These are phyloP conservation scores for Spirogloea muscicola DNA, from an alignment of 139 green algal species.

Conservation along the genomic window DNA sequence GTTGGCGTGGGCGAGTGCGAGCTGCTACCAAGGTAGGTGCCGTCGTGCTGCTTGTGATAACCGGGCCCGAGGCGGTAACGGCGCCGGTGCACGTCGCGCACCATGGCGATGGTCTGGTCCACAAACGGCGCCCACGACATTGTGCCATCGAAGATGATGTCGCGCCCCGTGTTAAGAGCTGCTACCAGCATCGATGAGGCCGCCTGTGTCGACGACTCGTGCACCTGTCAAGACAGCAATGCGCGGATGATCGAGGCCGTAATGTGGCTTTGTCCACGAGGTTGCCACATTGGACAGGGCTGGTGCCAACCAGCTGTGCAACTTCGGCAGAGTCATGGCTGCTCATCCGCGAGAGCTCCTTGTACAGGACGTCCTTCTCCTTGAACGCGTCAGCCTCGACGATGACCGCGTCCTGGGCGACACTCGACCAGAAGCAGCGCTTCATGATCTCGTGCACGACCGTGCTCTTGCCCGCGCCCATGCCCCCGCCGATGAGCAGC, in stretches of 20 bases:
- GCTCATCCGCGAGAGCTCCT: neutral
- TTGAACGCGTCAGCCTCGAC: slow-evolving; percentile 34
- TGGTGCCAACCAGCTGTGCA: slow-evolving; percentile 10
- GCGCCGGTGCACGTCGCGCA: slow-evolving; percentile 8
- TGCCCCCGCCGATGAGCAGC: slow-evolving; percentile 31
- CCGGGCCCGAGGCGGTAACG: slow-evolving; percentile 21
- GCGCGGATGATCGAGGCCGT: neutral
- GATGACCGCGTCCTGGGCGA: neutral
- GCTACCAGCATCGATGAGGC: slow-evolving; percentile 31
- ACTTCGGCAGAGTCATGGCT: neutral
- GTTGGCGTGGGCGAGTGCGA: too few species aligned
- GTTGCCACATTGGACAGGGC: too few species aligned
- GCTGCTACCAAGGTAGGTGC: too few species aligned
- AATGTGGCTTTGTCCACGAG: neutral
- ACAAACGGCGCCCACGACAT: slow-evolving; percentile 45
- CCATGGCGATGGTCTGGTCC: slow-evolving; percentile 32
- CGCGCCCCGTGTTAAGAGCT: slow-evolving; percentile 34
- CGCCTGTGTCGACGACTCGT: slow-evolving; percentile 18
- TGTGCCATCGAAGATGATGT: slow-evolving; percentile 45
- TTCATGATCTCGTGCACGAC: slow-evolving; percentile 24
- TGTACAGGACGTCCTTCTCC: slow-evolving; percentile 23
- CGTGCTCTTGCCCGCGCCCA: slow-evolving; percentile 41
- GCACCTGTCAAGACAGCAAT: neutral
- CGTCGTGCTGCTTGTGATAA: slow-evolving; percentile 11
- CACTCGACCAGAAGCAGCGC: neutral